These are phyloP conservation scores for Podospora australis DNA, from an alignment of 495 filamentous ascomycete species.

Conservation along the genomic window DNA sequence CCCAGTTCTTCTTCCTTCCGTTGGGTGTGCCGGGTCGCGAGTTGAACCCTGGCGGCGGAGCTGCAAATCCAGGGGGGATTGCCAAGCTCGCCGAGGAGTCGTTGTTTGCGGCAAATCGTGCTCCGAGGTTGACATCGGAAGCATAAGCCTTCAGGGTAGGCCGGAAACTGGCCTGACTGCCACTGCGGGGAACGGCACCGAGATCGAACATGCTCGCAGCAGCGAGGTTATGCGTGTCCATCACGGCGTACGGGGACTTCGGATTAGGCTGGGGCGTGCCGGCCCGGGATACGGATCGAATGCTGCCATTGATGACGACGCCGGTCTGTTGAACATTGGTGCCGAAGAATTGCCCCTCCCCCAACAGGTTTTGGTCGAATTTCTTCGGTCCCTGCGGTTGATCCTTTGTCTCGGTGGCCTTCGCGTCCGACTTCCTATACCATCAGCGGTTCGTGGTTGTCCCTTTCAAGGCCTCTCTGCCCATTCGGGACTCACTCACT, in stretches of 20 bases:
- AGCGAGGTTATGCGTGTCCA: conserved; percentile 27
- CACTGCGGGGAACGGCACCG: conserved; percentile 8
- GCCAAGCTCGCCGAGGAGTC: conserved; percentile 23
- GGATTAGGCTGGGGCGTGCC: conserved; percentile 22
- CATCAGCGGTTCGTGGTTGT: conserved; percentile 15
- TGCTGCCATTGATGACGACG: conserved; percentile 25
- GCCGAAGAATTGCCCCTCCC: conserved; percentile 25
- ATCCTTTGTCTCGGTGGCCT: conserved; percentile 14
- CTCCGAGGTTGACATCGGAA: conserved; percentile 35
- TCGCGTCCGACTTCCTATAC: conserved; percentile 28
- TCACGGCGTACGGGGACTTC: conserved; percentile 22
- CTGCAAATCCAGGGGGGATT: conserved; percentile 21
- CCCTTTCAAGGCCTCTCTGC: neutral
- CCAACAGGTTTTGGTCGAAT: conserved; percentile 25
- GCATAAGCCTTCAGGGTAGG: conserved; percentile 21
- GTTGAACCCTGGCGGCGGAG: conserved; percentile 11
- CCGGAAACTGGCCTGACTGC: conserved; percentile 23
- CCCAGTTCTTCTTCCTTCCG: conserved; percentile 27
- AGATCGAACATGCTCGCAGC: conserved; percentile 36
- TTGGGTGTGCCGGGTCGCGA: conserved; percentile 29
- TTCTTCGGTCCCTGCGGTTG: conserved; percentile 22
- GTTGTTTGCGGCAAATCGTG: conserved; percentile 22
- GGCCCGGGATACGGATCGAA: conserved; percentile 23
- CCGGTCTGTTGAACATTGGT: conserved; percentile 13
- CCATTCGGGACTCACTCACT: conserved; percentile 34